Evolutionary conservation across 352 stramenopile species (phyloP), one percentile per base, ranked within the genome.

Genomic region (Phytopythium aichiense): DNA sequence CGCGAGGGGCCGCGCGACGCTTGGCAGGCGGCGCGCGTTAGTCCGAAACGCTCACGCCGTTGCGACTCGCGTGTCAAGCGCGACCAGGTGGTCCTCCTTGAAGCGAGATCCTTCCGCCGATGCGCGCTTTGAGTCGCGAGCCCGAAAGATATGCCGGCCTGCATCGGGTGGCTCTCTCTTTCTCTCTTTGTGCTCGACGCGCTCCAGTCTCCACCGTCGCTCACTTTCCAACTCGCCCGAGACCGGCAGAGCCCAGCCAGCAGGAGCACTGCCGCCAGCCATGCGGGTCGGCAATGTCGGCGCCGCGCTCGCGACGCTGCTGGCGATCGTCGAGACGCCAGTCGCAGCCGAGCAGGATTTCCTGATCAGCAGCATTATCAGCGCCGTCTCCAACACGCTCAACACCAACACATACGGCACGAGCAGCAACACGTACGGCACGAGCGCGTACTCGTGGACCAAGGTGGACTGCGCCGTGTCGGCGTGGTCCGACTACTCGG

Each of bases 401-500:
- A 48, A 11, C n/a, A 55, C 0, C 28, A 55, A 38, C 49, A 38
- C 13, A 9, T 38, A 56, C 18, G 31, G 35, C 52, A 33, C 31
- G 30, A 50, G 13, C 12, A 22, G 23, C 13, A 54, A 20, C n/a
- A n/a, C 51, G 51, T 60, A 60, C 40, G 23, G 23, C 23, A 42
- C 22, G 23, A 38, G 35, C 22, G 20, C 13, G 31, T 46, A 58
- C 52, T 58, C 31, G 52, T 46, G 31, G 31, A 51, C n/a, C 38
- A 51, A 60, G 55, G 55, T 60, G 25, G 40, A 52, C 55, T 60
- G 55, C 55, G 40, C 20, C 7, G 55, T 60, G 25, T 58, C 53
- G 11, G 53, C 70, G 2, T 86, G 72, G 72, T 68, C 60, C 1
- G 65, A 77, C 16, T 85, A 72, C 71, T 70, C 43, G 31, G 35